Percentiles rank a stretch among this genome's conserved stretches.
Evolutionary conservation across 768 basidiomycete species (phyloP).

Genomic region (Naganishia onofrii): DNA sequence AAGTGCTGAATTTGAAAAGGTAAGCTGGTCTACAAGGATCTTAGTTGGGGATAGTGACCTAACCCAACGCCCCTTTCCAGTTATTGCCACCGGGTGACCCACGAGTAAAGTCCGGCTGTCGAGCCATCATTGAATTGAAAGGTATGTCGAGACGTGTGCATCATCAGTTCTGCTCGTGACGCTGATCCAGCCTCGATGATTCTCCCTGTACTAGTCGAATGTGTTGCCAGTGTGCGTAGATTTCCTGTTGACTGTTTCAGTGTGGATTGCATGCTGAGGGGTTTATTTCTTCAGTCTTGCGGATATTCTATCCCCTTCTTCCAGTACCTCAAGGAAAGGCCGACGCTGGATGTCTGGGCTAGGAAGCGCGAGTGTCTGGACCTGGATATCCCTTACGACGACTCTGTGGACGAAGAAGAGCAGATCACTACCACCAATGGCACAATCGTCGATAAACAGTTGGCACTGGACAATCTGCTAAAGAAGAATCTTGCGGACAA

Average conservation of each 20-base stretch:
- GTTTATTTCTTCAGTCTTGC: conserved; percentile 15
- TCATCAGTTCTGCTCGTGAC: neutral
- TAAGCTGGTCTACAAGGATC: neutral
- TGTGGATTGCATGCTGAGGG: neutral
- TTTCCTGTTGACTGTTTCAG: neutral
- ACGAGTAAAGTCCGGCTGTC: conserved; percentile 27
- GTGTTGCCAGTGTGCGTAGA: conserved; percentile 27
- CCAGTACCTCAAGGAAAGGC: conserved; percentile 26
- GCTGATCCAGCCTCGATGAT: neutral
- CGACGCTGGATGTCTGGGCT: conserved; percentile 27
- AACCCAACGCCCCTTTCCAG: neutral
- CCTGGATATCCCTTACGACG: conserved; percentile 20
- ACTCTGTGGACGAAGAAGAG: neutral
- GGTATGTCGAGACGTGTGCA: conserved; percentile 1
- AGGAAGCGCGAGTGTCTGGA: conserved; percentile 20
- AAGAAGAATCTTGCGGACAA: conserved; percentile 12
- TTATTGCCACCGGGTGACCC: conserved; percentile 29
- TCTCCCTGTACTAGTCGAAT: conserved; percentile 18
- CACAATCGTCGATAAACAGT: neutral
- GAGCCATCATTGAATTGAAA: conserved; percentile 29
- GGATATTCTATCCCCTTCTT: conserved; percentile 31
- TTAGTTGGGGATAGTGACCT: neutral
- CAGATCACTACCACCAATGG: neutral
- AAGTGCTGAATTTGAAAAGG: conserved; percentile 26
- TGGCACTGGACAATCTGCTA: conserved; percentile 12